phyloP scores from a whole-genome alignment of 1,284 basidiomycete genomes.

The Pseudozyma hubeiensis region DNA sequence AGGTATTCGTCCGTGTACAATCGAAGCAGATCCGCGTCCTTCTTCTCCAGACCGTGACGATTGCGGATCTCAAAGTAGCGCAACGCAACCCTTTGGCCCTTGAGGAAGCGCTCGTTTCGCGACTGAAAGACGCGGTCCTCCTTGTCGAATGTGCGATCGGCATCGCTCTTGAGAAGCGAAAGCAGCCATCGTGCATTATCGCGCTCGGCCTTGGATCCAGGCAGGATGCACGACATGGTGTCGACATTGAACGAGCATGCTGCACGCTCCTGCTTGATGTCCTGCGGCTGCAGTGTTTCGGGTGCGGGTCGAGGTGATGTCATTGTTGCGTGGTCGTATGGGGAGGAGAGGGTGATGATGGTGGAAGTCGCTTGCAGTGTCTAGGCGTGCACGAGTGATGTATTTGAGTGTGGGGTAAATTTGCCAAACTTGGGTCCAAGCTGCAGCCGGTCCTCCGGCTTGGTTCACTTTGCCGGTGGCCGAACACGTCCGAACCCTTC shows the following conservation, averaged over 20 bases:
- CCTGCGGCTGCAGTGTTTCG: conserved; percentile 47
- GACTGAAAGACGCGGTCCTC: conserved; percentile 51
- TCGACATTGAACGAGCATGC: conserved; percentile 53
- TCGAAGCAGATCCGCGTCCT: conserved; percentile 54
- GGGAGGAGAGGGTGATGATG: background rate
- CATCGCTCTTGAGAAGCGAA: conserved; percentile 45
- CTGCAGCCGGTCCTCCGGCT: background rate
- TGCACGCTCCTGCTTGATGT: conserved; percentile 43
- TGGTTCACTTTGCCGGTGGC: conserved; percentile 13
- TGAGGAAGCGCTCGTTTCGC: conserved; percentile 52
- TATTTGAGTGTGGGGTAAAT: conserved; percentile 5
- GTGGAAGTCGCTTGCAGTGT: background rate
- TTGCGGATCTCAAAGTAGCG: conserved; percentile 59
- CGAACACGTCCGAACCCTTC: conserved; percentile 21
- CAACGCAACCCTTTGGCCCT: conserved; percentile 51
- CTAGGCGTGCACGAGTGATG: background rate
- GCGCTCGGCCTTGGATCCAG: conserved; percentile 38
- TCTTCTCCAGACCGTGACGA: conserved; percentile 51
- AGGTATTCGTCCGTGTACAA: conserved; percentile 59
- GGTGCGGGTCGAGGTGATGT: conserved; percentile 36
- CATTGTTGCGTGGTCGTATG: conserved; percentile 7
- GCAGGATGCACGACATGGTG: conserved; percentile 54
- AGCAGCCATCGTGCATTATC: conserved; percentile 55
- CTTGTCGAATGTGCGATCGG: conserved; percentile 54
- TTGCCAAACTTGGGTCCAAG: background rate